Conservation (phyloP, 768 basidiomycete species). For the Pleurotus platypus region DNA sequence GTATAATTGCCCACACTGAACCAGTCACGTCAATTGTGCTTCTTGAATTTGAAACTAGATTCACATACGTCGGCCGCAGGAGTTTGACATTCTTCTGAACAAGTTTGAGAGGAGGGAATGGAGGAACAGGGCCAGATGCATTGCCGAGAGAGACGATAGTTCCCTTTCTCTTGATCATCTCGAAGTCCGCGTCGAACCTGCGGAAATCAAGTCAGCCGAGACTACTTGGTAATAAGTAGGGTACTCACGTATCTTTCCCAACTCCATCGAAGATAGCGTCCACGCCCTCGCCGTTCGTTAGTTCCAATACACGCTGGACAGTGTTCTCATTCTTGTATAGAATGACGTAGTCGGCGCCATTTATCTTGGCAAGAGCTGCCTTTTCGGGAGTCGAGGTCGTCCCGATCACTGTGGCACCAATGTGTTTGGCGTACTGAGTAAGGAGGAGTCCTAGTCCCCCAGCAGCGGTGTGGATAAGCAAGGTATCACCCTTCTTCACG, state of each 20-base stretch:
- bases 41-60: neutral
- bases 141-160: constrained; percentile 91
- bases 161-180: constrained; percentile 80
- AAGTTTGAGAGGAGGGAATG: constrained; percentile 72
- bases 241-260: constrained; percentile 85
- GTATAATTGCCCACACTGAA: constrained; percentile 68
- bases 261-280: constrained; percentile 93
- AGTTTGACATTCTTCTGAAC: constrained; percentile 80
- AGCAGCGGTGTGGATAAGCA: constrained; percentile 88
- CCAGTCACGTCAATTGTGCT: neutral
- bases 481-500: constrained; percentile 74
- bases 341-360: constrained; percentile 88
- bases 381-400: constrained; percentile 87
- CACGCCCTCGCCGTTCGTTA: constrained; percentile 81
- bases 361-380: constrained; percentile 68
- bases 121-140: constrained; percentile 80
- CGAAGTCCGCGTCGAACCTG: constrained; percentile 78
- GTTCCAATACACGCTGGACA: constrained; percentile 65
- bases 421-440: constrained; percentile 62
- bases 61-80: constrained; percentile 65
- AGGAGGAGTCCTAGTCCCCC: constrained; percentile 80
- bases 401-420: constrained; percentile 89
- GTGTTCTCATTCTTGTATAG: constrained; percentile 75
- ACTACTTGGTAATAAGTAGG: too few species aligned
- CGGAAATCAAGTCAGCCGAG: neutral